Base-by-base conservation (phyloP, 1,284 basidiomycete species). In the Austroboletus rostrupii region DNA sequence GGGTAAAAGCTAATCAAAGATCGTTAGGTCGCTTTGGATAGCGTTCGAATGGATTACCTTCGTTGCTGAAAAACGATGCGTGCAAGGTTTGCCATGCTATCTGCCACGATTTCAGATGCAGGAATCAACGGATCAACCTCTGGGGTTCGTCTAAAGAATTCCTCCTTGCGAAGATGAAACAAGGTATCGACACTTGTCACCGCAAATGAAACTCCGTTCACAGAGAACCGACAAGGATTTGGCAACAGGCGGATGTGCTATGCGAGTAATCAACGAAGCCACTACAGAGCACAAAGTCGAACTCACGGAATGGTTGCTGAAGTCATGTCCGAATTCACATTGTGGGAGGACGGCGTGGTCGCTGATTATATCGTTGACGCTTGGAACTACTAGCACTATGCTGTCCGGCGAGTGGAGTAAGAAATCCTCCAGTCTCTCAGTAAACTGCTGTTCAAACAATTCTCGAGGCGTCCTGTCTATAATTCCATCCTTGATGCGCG, bases 321-420 rank as follows among this genome's bases (percentile, higher is more conserved):
- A 63, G 29, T 71, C 68, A 38, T 72, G 66, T 26, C 73, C 71
- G 29, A 96, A 70, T 55, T 87, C 84, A 26, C 82, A 78, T 66
- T 99, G 97, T 0, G 97, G 97, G 66, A 85, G 97, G 13, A 91
- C 92, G 1, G 81, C 79, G 64, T 97, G 92, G 42, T 78, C 71
- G 59, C 82, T 89, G 53, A 93, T 70, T 16, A 96, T 66, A 63
- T 99, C 96, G 32, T 85, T 76, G 11, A 91, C 76, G 54, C 86
- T 90, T 2, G 97, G 94, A 1, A 97, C 72, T 36, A 99, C 64
- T 12, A 97, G 71, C 9, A 88, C 78, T 5, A 80, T 77, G 32
- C 86, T 92, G 0, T 78, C 78, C 0, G 90, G 86, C 0, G 80
- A 85, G 0, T 72, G 66, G 35, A 79, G 72, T 20, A 91, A 65